Evolutionary conservation across 1,139 yeast species (phyloP), one percentile per base, ranked within the genome.

Genomic region (Pichia terricola): DNA sequence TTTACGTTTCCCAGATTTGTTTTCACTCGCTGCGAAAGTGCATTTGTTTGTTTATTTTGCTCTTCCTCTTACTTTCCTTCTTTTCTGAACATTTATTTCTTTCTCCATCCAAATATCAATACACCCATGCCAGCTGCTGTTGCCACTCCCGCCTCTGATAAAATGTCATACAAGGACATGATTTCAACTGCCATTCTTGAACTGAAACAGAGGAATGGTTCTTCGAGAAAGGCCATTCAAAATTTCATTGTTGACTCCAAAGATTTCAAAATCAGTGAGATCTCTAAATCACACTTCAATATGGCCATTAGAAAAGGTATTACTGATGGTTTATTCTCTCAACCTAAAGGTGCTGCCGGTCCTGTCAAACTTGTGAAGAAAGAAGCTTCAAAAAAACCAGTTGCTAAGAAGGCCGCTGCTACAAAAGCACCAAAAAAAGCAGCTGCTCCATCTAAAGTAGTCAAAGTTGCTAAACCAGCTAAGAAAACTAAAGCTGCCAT

Each of bases 341-440:
- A 85, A 66, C 95, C 95, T 61, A 87, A 86, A 70, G 96, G 95
- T 48, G 79, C 87, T 25, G 77, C 85, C 30, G 88, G 88, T 39
- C 82, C 87, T 31, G 78, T 81, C 53, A 81, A 81, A 65, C 64
- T 79, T 53, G 33, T 30, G 33, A 71, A 69, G 58, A 77, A 76
- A 69, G 63, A 38, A 38, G 33, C 31, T 9, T 28, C 26, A 36
- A 8, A 22, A n/a, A 40, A 35, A 26, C 39, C 31, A 43, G 58
- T 36, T 26, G 37, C 40, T 49, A 57, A 60, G 53, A 60, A 62
- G 50, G 25, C 44, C 6, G 40, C 43, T 35, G 36, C 37, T 28
- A 30, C 39, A 6, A 41, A 41, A 30, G 40, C 34, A 16, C 27
- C 37, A 34, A 39, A 61, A 56, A 55, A 53, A 39, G 39, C 42